phyloP scores from a whole-genome alignment of 768 basidiomycete genomes.

The Mycena haematopus region DNA sequence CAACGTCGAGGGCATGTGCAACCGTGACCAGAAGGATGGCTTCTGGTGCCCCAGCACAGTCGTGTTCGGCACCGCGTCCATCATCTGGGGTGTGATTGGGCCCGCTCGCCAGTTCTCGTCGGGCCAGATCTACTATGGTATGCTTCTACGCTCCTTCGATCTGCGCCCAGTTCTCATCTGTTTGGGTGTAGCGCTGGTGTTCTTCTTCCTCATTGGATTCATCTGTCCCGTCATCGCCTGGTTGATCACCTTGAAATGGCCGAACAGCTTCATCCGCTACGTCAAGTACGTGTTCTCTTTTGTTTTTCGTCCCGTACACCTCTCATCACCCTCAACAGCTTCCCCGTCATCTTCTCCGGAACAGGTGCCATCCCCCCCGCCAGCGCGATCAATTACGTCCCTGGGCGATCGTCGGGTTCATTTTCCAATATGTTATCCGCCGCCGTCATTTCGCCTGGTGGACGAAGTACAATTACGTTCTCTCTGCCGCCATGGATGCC shows the following conservation, averaged over 20 bases:
- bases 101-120: conserved; percentile 59
- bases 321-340: neutral
- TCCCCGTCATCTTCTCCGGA: neutral
- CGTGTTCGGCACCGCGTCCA: conserved; percentile 82
- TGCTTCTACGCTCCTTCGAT: no score
- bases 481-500: conserved; percentile 50
- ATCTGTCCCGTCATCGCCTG: conserved; percentile 63
- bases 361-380: neutral
- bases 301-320: neutral
- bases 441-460: neutral
- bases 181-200: conserved; percentile 28
- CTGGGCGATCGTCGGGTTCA: conserved; percentile 53
- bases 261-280: conserved; percentile 36
- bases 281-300: conserved; percentile 54
- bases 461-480: conserved; percentile 2
- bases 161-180: no score
- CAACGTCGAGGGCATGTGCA: conserved; percentile 48
- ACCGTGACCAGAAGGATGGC: conserved; percentile 50
- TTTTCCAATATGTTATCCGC: conserved; percentile 46
- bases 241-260: conserved; percentile 32
- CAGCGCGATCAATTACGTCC: conserved; percentile 29
- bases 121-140: neutral
- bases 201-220: conserved; percentile 84
- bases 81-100: conserved; percentile 85
- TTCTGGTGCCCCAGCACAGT: conserved; percentile 44